phyloP scores from a whole-genome alignment of 768 basidiomycete genomes.

The Coprinopsis marcescibilis region DNA sequence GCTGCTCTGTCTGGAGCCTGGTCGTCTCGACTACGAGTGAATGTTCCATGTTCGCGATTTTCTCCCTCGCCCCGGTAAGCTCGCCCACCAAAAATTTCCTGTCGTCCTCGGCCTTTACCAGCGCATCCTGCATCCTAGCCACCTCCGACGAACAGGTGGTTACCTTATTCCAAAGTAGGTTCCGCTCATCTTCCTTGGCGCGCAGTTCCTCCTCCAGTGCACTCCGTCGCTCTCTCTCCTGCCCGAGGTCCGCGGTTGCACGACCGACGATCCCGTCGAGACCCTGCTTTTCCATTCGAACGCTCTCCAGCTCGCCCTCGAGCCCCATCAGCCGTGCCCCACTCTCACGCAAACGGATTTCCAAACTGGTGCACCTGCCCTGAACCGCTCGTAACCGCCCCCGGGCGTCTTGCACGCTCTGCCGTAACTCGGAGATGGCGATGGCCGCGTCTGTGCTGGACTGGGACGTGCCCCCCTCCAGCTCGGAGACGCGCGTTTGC shows the following conservation, averaged over 20 bases:
- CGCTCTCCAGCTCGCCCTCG: background rate
- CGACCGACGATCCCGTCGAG: background rate
- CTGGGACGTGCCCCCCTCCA: no score
- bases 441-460: background rate
- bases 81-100: background rate
- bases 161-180: background rate
- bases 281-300: background rate
- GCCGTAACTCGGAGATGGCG: background rate
- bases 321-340: background rate
- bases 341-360: background rate
- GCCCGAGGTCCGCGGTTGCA: background rate
- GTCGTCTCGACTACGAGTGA: slow-evolving; percentile 1
- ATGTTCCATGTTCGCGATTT: background rate
- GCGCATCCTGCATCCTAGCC: no score
- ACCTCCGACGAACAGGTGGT: background rate
- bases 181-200: background rate
- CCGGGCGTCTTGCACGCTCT: background rate
- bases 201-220: background rate
- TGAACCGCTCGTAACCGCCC: background rate
- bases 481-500: no score
- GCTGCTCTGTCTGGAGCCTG: background rate
- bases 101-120: background rate
- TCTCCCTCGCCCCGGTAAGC: background rate
- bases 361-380: background rate
- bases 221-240: background rate